These are phyloP conservation scores for Akanthomyces uredinophilus DNA, from an alignment of 2,329 filamentous ascomycete species.

Conservation along the genomic window DNA sequence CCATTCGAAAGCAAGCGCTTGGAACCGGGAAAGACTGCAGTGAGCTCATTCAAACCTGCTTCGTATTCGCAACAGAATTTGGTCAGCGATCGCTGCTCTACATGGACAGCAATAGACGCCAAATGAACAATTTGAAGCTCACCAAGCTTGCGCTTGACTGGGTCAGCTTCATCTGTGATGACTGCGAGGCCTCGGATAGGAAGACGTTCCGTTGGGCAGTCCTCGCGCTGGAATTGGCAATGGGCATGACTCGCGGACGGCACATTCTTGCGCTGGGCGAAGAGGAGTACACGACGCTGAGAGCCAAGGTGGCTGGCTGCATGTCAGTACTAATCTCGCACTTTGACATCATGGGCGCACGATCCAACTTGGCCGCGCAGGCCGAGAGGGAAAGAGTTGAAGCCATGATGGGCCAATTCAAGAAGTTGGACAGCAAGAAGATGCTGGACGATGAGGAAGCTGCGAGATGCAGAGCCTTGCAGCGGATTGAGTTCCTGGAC, in stretches of 20 bases:
- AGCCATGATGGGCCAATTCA: constrained; percentile 68
- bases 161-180: constrained; percentile 97
- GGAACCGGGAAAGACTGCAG: constrained; percentile 73
- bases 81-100: constrained; percentile 90
- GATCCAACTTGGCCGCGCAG: constrained; percentile 87
- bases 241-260: constrained; percentile 91
- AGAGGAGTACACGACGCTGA: constrained; percentile 75
- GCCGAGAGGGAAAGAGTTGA: constrained; percentile 88
- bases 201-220: constrained; percentile 98
- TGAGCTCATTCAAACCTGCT: constrained; percentile 95
- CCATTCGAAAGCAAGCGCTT: constrained; percentile 74
- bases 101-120: constrained; percentile 90
- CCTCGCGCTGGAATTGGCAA: constrained; percentile 88
- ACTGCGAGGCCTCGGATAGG: constrained; percentile 88
- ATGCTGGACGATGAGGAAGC: constrained; percentile 81
- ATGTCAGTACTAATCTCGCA: constrained; percentile 97
- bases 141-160: constrained; percentile 92
- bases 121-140: constrained; percentile 95
- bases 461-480: constrained; percentile 64
- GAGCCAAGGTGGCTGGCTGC: constrained; percentile 88
- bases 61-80: constrained; percentile 98
- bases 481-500: constrained; percentile 67
- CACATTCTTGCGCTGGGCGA: constrained; percentile 90
- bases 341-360: constrained; percentile 97
- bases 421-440: constrained; percentile 71